phyloP scores from a whole-genome alignment of 2,329 filamentous ascomycete species.

The Pyricularia sp. region DNA sequence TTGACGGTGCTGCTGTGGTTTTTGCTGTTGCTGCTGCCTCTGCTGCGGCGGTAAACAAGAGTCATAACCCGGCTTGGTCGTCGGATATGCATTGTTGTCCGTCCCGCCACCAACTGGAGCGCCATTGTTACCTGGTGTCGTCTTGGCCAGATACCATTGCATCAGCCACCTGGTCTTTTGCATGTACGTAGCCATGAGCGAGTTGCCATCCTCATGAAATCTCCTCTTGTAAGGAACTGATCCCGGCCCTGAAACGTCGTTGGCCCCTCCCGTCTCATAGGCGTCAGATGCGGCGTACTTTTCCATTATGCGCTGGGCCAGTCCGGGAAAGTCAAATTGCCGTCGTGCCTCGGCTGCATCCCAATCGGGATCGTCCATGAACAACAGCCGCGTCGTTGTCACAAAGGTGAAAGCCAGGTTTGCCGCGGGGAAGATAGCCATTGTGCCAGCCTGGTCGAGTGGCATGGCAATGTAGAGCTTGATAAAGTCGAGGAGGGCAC shows the following conservation, averaged over 20 bases:
- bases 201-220: slow-evolving; percentile 17
- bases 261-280: slow-evolving; percentile 18
- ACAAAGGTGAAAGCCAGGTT: slow-evolving; percentile 24
- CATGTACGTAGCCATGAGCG: slow-evolving; percentile 20
- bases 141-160: slow-evolving; percentile 23
- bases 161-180: slow-evolving; percentile 29
- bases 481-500: slow-evolving; percentile 18
- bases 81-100: background rate
- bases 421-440: slow-evolving; percentile 20
- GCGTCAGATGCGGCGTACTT: slow-evolving; percentile 14
- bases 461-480: slow-evolving; percentile 17
- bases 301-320: slow-evolving; percentile 18
- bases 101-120: background rate
- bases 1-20: background rate
- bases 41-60: background rate
- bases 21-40: background rate
- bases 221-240: slow-evolving; percentile 14
- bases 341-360: slow-evolving; percentile 21
- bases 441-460: slow-evolving; percentile 14
- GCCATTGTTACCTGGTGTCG: background rate
- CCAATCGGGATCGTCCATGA: slow-evolving; percentile 27
- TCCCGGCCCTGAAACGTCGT: slow-evolving; percentile 13
- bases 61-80: background rate
- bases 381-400: slow-evolving; percentile 24
- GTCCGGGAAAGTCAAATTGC: slow-evolving; percentile 21